These are phyloP conservation scores for Phialophora macrospora DNA, from an alignment of 2,329 filamentous ascomycete genomes.

Conservation along the genomic window DNA sequence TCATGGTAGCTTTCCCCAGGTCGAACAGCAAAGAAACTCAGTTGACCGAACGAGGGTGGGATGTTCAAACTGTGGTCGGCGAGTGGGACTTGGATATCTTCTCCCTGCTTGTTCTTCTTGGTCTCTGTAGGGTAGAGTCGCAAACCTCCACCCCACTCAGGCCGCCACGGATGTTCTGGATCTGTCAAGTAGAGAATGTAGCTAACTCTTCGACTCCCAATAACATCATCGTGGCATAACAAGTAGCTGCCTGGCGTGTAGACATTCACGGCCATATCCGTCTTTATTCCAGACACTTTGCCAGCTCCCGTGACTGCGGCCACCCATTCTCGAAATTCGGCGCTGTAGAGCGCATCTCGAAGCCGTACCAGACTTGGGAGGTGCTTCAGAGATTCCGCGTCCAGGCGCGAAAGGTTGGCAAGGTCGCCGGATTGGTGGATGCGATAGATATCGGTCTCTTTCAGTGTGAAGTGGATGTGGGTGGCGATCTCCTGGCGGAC, in stretches of 20 bases:
- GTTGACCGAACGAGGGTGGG: slow-evolving; percentile 93
- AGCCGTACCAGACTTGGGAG: slow-evolving; percentile 87
- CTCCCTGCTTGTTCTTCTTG: slow-evolving; percentile 69
- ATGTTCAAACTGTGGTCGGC: slow-evolving; percentile 81
- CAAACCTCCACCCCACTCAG: slow-evolving; percentile 90
- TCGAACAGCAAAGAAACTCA: slow-evolving; percentile 97
- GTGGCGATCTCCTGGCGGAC: slow-evolving; percentile 88
- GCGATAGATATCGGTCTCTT: slow-evolving; percentile 99
- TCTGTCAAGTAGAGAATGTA: slow-evolving; percentile 97
- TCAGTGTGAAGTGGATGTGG: slow-evolving; percentile 94
- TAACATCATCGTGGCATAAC: slow-evolving; percentile 97
- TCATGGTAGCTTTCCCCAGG: slow-evolving; percentile 99
- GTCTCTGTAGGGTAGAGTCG: slow-evolving; percentile 78
- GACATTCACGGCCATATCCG: slow-evolving; percentile 98
- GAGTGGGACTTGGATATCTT: slow-evolving; percentile 76
- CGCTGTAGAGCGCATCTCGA: slow-evolving; percentile 93
- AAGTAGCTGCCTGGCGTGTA: slow-evolving; percentile 96
- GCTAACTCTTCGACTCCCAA: slow-evolving; percentile 92
- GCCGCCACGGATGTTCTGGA: slow-evolving; percentile 86
- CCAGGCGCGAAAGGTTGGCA: slow-evolving; percentile 92
- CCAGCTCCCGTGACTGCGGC: slow-evolving; percentile 84
- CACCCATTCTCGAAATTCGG: slow-evolving; percentile 85
- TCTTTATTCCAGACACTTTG: slow-evolving; percentile 87
- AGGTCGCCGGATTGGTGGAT: slow-evolving; percentile 98
- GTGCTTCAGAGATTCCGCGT: slow-evolving; percentile 80